Conservation (phyloP, 176 grass and related monocot genomes). For the Oropetium thomaeum region DNA sequence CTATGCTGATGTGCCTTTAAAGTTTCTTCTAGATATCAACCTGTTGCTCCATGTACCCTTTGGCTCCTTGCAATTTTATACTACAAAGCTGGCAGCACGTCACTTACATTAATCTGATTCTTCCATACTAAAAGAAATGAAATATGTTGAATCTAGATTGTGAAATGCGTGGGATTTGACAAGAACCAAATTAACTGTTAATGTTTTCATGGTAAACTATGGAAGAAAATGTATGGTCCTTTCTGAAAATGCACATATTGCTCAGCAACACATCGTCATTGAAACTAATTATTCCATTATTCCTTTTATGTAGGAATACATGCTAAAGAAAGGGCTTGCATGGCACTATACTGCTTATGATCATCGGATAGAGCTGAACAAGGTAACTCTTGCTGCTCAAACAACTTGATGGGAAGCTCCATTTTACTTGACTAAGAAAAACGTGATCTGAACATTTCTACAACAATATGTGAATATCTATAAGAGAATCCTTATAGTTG, state of each 20-base stretch:
- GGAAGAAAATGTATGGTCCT: neutral
- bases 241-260: neutral
- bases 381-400: constrained; percentile 35
- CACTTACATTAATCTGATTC: neutral
- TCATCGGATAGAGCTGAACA: constrained; percentile 42
- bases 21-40: neutral
- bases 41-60: neutral
- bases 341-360: constrained; percentile 86
- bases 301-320: constrained; percentile 46
- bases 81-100: neutral
- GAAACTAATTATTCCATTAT: neutral
- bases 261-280: neutral
- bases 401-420: neutral
- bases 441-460: neutral
- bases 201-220: neutral
- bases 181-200: neutral
- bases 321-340: constrained; percentile 82
- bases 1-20: neutral
- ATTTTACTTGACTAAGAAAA: neutral
- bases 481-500: constrained; percentile 1
- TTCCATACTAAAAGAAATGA: neutral
- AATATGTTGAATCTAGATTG: neutral
- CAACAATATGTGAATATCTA: neutral
- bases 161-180: neutral
- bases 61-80: neutral